Base-by-base conservation (phyloP, 257 asterid genomes). In the Nicotiana attenuata region DNA sequence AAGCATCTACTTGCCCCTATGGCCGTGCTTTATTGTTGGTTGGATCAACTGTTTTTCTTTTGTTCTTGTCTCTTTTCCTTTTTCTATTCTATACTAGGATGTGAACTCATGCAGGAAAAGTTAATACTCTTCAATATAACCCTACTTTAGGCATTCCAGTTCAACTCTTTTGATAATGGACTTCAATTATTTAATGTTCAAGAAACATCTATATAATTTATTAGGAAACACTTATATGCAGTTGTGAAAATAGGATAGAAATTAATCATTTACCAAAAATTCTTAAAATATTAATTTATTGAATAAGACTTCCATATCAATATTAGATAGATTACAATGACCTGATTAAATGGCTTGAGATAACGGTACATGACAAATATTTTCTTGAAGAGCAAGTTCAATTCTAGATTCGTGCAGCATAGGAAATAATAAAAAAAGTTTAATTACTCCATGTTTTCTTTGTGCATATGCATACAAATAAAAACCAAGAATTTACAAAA, bases 41-140 rank as follows among this genome's bases (percentile, higher is more conserved):
- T 73, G 28, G 79, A 73, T 73, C 79, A 73, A 73, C 79, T 73
- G 24, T 73, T 73, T 73, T 47, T 24, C 61, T 47, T 73, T 24
- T 22, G 15, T 47, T 73, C 41, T 50, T 0, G 63, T 73, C 79
- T 73, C 79, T 24, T 71, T 73, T 15, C 41, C 33, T 47, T 71
- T 15, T 47, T 3, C 17, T 7, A 8, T 41, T 41, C 10, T 41
- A 47, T 35, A 24, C 79, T 47, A 73, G 63, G 20, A 24, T 22
- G 16, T 73, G 61, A 73, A 57, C 63, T 73, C 17, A 52, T 52
- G 17, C 2, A 3, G 2, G 47, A 41, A 41, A 41, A 41, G 3
- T 41, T 7, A 41, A 41, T 41, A 7, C 11, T 41, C 47, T 41
- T 41, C 47, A 41, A 7, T 38, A 7, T 38, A 38, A 8, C 8